Base-by-base conservation (phyloP, 2,329 filamentous ascomycete genomes). In the Pseudopithomyces chartarum region DNA sequence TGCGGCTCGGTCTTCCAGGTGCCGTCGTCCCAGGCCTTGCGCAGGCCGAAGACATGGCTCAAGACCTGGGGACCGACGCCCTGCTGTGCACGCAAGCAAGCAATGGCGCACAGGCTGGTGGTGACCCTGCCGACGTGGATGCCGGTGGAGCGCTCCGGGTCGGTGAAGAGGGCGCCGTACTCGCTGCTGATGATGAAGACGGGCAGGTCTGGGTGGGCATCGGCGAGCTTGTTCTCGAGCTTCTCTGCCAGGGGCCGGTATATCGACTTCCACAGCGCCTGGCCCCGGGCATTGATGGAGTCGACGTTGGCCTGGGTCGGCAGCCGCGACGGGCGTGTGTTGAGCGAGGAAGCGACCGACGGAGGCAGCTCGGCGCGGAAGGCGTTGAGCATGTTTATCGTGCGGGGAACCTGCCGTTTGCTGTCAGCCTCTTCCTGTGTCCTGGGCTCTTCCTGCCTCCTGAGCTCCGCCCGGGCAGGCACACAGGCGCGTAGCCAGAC, bases 41-140 rank as follows among this genome's bases (percentile, higher is more conserved):
- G 78, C 75, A 96, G 71, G 0, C 91, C 91, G 77, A 92, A 94
- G 0, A 95, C 82, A 75, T 96, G 91, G 63, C 88, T 91, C 17
- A 90, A 77, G 12, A 96, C 90, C 80, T 95, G 91, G 1, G 91
- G 91, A 0, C 87, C 91, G 0, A 95, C 91, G 0, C 91, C 91
- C 10, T 89, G 90, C 80, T 95, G 91, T 43, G 91, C 84, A 3
- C 91, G 79, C 72, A 96, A 73, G 67, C 90, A 92, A 5, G 90
- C 82, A 29, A 96, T 83, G 0, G 89, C 91, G 4, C 92, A 82
- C 12, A 95, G 75, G 52, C 85, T 89, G 0, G 91, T 95, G 59
- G 92, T 76, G 0, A 90, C 83, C 0, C 91, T 78, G 0, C 91
- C 91, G 0, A 90, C 84, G 17, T 81, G 83, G 0, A 81, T 81